Conservation (phyloP, 2,329 filamentous ascomycete genomes). For the Hypocreales sp. region DNA sequence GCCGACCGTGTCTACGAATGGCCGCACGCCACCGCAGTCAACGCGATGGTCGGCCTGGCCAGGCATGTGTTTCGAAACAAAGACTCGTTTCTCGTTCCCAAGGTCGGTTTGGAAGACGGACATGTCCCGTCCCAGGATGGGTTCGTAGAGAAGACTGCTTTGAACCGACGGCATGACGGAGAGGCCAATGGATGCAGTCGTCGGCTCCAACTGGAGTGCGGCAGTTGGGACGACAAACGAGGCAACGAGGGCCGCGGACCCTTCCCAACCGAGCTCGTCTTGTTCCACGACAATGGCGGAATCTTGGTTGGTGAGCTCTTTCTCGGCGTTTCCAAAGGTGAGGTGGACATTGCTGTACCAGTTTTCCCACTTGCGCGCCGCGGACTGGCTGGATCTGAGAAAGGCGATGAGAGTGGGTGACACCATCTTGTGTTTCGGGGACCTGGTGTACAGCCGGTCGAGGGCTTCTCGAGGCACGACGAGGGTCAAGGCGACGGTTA, state of each 20-base stretch:
- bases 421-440: constrained; percentile 4
- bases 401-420: constrained; percentile 16
- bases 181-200: constrained; percentile 15
- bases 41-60: constrained; percentile 14
- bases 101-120: constrained; percentile 17
- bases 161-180: constrained; percentile 11
- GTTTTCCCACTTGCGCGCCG: constrained; percentile 15
- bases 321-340: constrained; percentile 20
- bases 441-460: constrained; percentile 10
- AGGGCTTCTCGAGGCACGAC: constrained; percentile 16
- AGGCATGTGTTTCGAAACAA: constrained; percentile 20
- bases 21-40: constrained; percentile 9
- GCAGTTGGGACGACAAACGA: constrained; percentile 24
- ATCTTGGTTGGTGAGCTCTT: constrained; percentile 11
- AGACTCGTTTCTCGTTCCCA: constrained; percentile 13
- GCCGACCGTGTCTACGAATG: constrained; percentile 6
- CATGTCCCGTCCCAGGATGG: constrained; percentile 11
- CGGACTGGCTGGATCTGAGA: constrained; percentile 9
- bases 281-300: constrained; percentile 17
- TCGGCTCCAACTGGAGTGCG: constrained; percentile 17
- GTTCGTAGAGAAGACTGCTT: constrained; percentile 9
- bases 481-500: constrained; percentile 19
- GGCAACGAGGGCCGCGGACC: constrained; percentile 21
- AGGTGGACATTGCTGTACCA: constrained; percentile 24
- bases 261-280: constrained; percentile 20